Percentiles rank a stretch among this genome's conserved stretches.
These are phyloP conservation scores for Talaromyces proteolyticus DNA, from an alignment of 495 filamentous ascomycete species.

Conservation along the genomic window DNA sequence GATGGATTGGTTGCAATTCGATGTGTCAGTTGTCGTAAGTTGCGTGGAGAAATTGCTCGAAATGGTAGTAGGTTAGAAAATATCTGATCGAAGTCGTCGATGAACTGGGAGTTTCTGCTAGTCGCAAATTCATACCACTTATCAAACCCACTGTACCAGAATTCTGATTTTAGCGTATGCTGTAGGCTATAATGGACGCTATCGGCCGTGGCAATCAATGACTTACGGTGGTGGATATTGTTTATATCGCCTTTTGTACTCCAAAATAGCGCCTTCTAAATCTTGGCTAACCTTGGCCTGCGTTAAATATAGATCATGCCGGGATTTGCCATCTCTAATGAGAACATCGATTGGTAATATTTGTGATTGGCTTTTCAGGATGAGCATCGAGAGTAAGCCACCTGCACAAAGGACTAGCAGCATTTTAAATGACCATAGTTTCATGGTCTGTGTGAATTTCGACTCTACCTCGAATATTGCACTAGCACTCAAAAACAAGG, in stretches of 20 bases:
- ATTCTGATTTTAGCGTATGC: too few relatives aligned
- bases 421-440: constrained; percentile 20
- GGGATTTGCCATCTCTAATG: constrained; percentile 30
- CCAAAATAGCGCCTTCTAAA: constrained; percentile 29
- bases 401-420: constrained; percentile 21
- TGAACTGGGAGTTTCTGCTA: constrained; percentile 50
- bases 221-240: constrained; percentile 43
- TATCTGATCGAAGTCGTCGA: constrained; percentile 72
- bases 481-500: constrained; percentile 19
- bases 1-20: constrained; percentile 36
- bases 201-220: background rate
- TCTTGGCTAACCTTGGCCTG: constrained; percentile 29
- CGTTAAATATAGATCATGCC: constrained; percentile 28
- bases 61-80: constrained; percentile 66
- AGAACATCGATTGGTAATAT: constrained; percentile 45
- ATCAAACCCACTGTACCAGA: constrained; percentile 37
- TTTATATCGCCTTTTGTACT: constrained; percentile 39
- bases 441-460: constrained; percentile 21
- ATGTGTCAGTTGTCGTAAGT: constrained; percentile 46
- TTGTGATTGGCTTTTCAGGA: constrained; percentile 21
- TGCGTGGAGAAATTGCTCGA: constrained; percentile 54
- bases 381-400: constrained; percentile 20
- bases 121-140: constrained; percentile 65
- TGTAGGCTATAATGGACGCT: too few relatives aligned
- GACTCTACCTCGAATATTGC: constrained; percentile 24